Conservation (phyloP, 2,329 filamentous ascomycete genomes). For the Cladosporium phlei region DNA sequence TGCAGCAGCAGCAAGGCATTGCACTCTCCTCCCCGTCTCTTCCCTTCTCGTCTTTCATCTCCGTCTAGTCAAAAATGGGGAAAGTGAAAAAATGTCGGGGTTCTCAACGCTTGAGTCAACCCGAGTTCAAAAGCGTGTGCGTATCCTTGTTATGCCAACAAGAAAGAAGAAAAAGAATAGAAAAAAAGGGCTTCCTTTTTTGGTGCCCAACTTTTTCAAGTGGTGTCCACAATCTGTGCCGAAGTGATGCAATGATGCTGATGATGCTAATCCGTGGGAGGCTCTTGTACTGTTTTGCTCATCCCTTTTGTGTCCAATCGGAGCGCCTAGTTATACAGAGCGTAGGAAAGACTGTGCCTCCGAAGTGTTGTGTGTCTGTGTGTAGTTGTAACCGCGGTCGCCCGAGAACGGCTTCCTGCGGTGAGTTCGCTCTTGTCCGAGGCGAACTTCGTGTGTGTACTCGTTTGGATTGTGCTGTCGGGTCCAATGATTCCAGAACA, state of each 20-base stretch:
- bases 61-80: background rate
- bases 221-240: conserved; percentile 2
- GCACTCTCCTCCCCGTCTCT: background rate
- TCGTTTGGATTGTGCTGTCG: too few species aligned
- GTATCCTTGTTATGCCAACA: background rate
- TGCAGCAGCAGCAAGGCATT: background rate
- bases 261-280: background rate
- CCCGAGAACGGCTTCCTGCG: too few species aligned
- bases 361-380: background rate
- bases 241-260: background rate
- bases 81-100: background rate
- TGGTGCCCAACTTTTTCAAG: background rate
- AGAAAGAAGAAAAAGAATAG: background rate
- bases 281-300: too few species aligned
- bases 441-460: too few species aligned
- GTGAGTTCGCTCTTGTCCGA: too few species aligned
- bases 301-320: background rate
- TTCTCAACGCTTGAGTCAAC: background rate
- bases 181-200: background rate
- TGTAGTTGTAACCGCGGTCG: too few species aligned
- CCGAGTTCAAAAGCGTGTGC: too few species aligned
- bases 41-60: background rate
- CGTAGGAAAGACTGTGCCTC: background rate
- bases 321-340: conserved; percentile 12
- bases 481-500: too few species aligned